These are phyloP conservation scores for Phytopythium helicoides DNA, from an alignment of 352 stramenopile genomes.

Conservation along the genomic window DNA sequence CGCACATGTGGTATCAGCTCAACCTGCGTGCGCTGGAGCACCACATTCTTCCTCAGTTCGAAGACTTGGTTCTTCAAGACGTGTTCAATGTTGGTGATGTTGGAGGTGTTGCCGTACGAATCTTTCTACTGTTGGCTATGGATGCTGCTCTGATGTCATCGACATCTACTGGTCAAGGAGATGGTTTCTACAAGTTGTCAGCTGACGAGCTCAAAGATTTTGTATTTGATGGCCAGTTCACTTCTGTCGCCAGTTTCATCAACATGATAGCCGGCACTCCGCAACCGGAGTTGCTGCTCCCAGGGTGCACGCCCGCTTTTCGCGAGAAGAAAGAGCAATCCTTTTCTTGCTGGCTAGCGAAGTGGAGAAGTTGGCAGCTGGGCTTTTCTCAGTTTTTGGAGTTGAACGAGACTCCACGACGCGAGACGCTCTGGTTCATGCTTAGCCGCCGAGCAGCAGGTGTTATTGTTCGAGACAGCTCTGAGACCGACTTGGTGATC, in stretches of 20 bases:
- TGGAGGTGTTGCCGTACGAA: background rate
- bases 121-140: constrained; percentile 8
- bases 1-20: constrained; percentile 17
- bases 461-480: constrained; percentile 9
- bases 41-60: constrained; percentile 7
- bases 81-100: constrained; percentile 1
- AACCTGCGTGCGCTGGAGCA: background rate
- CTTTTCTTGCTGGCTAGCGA: constrained; percentile 1
- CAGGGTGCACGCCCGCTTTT: no score
- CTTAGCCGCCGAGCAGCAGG: constrained; percentile 17
- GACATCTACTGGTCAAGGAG: no score
- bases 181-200: no score
- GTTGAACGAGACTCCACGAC: constrained; percentile 1
- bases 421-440: constrained; percentile 13
- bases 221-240: no score
- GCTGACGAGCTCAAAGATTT: background rate
- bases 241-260: no score
- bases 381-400: constrained; percentile 25
- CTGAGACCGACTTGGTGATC: constrained; percentile 13
- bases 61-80: constrained; percentile 3
- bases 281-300: no score
- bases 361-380: constrained; percentile 15
- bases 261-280: no score
- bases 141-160: background rate
- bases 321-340: no score